These are phyloP conservation scores for Ophiostoma tasmaniense DNA, from an alignment of 2,329 filamentous ascomycete genomes.

Conservation along the genomic window DNA sequence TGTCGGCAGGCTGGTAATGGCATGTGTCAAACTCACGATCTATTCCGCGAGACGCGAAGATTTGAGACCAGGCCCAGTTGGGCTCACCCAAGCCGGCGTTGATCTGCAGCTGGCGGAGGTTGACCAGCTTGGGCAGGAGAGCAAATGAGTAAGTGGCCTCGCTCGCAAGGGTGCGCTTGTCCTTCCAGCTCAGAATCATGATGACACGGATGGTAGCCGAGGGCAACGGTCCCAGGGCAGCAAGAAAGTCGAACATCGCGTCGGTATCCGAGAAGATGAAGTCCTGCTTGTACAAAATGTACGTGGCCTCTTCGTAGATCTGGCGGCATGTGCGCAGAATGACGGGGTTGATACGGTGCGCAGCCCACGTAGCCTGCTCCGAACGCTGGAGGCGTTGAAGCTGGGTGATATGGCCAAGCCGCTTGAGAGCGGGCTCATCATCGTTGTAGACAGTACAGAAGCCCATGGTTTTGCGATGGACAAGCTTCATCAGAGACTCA, in stretches of 20 bases:
- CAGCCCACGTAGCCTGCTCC: background rate
- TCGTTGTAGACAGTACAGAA: background rate
- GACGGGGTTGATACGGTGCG: background rate
- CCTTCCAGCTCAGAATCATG: slow-evolving; percentile 1
- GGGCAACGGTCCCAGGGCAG: background rate
- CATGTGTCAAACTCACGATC: background rate
- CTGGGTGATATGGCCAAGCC: background rate
- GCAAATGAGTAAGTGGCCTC: slow-evolving; percentile 2
- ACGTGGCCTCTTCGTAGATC: slow-evolving; percentile 1
- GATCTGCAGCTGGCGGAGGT: background rate
- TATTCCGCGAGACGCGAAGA: slow-evolving; percentile 1
- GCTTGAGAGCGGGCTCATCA: background rate
- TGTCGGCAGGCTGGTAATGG: slow-evolving; percentile 1
- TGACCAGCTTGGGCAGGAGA: background rate
- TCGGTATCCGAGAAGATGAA: slow-evolving; percentile 6
- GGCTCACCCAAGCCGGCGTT: background rate
- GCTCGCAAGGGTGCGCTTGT: slow-evolving; percentile 7
- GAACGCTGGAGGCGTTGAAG: background rate
- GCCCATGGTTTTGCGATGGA: background rate
- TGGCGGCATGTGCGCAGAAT: slow-evolving; percentile 2
- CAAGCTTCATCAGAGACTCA: background rate
- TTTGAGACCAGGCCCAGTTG: slow-evolving; percentile 13
- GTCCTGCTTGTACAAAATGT: slow-evolving; percentile 8
- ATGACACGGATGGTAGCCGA: background rate
- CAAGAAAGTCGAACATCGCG: background rate